Evolutionary conservation across 2,329 filamentous ascomycete genomes (phyloP), one percentile per base, ranked within the genome.

Genomic region (Harringtonia aguacate): DNA sequence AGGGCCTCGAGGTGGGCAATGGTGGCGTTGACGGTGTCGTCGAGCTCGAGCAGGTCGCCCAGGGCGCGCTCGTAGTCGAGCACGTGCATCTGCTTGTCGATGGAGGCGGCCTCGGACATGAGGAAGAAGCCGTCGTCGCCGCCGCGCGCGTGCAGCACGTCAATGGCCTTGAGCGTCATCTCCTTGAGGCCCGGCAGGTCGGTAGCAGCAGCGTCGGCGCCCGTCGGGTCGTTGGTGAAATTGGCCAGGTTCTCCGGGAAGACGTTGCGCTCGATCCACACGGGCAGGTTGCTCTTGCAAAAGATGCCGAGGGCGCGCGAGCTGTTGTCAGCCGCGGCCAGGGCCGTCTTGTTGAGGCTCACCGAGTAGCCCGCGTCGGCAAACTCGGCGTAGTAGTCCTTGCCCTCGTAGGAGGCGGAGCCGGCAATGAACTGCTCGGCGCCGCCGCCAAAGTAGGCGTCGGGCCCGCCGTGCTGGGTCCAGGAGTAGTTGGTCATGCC

Each of bases 51-150:
- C 1, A 94, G 77, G 54, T 94, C 86, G 44, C 84, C 86, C 0
- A 94, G 77, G 1, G 86, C 84, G 43, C 86, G 84, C 64, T 92
- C 84, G 59, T 92, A 92, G 66, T 92, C 86, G 18, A 92, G 74
- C 3, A 69, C 61, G 65, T 94, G 86, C 86, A 94, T 92, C 72
- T 86, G 82, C 72, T 94, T 94, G 66, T 92, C 86, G 53, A 94
- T 84, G 2, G 79, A 86, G 15, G 86, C 86, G 22, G 82, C 86
- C 62, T 94, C 86, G 13, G 80, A 79, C 86, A 94, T 92, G 56
- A 94, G 72, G 71, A 92, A 87, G 74, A 84, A 94, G 7, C 86
- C 86, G 47, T 84, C 73, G 46, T 82, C 72, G 29, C 73, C 73
- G 24, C 79, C 77, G 46, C 77, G 72, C 33, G 70, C 70, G 60